phyloP scores from a whole-genome alignment of 129 eudicot species.

The Chrysanthemum lavandulifolium region DNA sequence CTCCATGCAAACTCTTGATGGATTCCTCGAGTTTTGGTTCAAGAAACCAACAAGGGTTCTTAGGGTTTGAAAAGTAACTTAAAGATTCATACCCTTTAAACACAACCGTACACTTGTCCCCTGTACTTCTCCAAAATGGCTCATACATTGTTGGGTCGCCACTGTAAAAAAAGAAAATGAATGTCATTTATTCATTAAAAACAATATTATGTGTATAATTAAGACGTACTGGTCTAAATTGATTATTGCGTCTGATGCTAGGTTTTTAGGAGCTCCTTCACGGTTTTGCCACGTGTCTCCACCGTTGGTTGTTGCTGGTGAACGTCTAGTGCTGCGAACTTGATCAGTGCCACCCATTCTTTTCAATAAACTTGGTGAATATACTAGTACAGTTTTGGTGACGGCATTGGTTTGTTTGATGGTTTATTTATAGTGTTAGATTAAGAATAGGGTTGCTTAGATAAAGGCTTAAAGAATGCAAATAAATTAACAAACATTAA shows the following conservation, averaged over 20 bases:
- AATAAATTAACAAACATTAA: constrained; percentile 9
- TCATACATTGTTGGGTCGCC: constrained; percentile 86
- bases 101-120: constrained; percentile 46
- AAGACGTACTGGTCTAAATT: constrained; percentile 61
- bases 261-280: constrained; percentile 14
- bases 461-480: constrained; percentile 16
- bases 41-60: constrained; percentile 70
- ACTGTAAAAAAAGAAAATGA: constrained; percentile 32
- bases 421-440: constrained; percentile 34
- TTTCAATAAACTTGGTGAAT: not conserved
- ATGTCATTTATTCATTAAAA: not conserved
- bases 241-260: constrained; percentile 35
- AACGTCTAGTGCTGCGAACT: constrained; percentile 20
- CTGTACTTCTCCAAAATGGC: constrained; percentile 57
- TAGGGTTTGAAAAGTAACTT: constrained; percentile 62
- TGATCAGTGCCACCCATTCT: constrained; percentile 32
- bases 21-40: constrained; percentile 71
- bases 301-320: constrained; percentile 18
- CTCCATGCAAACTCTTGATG: constrained; percentile 55
- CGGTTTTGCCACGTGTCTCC: constrained; percentile 1
- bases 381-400: constrained; percentile 20
- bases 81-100: constrained; percentile 54
- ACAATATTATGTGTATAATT: not conserved
- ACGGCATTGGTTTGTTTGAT: constrained; percentile 13
- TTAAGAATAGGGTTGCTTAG: constrained; percentile 16